Base-by-base conservation (phyloP, 352 stramenopile genomes). In the Phytopythium kandeliae region DNA sequence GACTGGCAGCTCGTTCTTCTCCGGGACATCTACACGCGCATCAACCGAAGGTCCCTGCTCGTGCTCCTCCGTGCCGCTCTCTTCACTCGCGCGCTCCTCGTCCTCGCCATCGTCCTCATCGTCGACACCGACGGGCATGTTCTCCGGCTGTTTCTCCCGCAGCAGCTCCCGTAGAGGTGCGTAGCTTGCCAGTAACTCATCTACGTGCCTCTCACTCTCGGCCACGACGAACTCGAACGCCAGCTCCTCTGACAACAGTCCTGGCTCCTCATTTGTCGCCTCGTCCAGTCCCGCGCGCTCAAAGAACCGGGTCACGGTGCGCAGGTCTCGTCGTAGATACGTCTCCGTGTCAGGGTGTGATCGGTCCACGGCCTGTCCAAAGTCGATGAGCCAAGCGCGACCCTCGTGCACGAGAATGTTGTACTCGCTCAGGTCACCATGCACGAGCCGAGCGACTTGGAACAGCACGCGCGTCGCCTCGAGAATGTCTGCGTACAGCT, bases 331-430 rank as follows among this genome's bases (percentile, higher is more conserved):
- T 26, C 58, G 51, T 16, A 97, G 45, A 6, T 86, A 75, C 40
- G 74, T 67, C 41, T 76, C 54, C 9, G 78, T 81, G 31, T 79
- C 62, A 1, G 86, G 85, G 46, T 97, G 90, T 3, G 71, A 80
- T 6, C 68, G 58, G 58, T 96, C 86, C 25, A 96, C 79, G 9
- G 86, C 77, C 58, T 97, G 90, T 1, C 84, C 86, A 74, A 97
- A 96, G 60, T 97, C 90, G 60, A 97, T 97, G 13, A 97, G 82
- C 84, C 60, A 96, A 56, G 67, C 71, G 48, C 61, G 75, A 40
- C 75, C 73, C 61, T 74, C 80, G 45, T 57, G 66, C 26, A 89
- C 79, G 13, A 97, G 63, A 19, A 97, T 86, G 59, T 97, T 97
- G 72, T 97, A 97, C 60, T 89, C 78, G 58, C 75, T 87, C 55